Evolutionary conservation across 2,329 filamentous ascomycete genomes (phyloP).

Genomic region (Talaromyces verruculosus): DNA sequence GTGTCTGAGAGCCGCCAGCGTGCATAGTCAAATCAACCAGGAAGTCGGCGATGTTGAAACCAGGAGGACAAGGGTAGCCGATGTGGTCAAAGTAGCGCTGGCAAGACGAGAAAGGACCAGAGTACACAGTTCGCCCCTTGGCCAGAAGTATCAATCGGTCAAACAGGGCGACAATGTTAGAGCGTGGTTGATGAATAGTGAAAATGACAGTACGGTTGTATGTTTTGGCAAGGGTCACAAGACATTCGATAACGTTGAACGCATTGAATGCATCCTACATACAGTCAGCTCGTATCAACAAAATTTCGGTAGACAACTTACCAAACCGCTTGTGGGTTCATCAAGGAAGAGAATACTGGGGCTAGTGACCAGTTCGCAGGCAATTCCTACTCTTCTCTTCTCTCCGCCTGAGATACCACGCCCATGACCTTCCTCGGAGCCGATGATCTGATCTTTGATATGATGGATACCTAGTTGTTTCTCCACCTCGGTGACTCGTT

Average conservation of each 20-base stretch:
- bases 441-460: constrained; percentile 92
- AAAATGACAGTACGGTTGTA: constrained; percentile 98
- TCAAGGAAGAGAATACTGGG: constrained; percentile 96
- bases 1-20: constrained; percentile 62
- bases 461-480: constrained; percentile 91
- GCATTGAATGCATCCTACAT: constrained; percentile 85
- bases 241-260: constrained; percentile 94
- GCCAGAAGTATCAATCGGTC: constrained; percentile 90
- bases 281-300: constrained; percentile 20
- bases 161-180: constrained; percentile 96
- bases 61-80: constrained; percentile 88
- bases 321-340: constrained; percentile 88
- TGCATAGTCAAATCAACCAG: constrained; percentile 98
- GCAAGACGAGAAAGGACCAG: constrained; percentile 82
- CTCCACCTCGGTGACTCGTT: constrained; percentile 88
- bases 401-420: constrained; percentile 96
- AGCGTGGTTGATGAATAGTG: constrained; percentile 96
- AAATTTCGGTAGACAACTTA: constrained; percentile 24
- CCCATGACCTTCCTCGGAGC: constrained; percentile 90
- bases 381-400: constrained; percentile 93
- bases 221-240: constrained; percentile 90
- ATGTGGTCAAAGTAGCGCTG: constrained; percentile 90
- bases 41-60: constrained; percentile 98
- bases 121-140: constrained; percentile 86
- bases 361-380: constrained; percentile 95